These are phyloP conservation scores for Cercospora canescens DNA, from an alignment of 2,329 filamentous ascomycete species.

Conservation along the genomic window DNA sequence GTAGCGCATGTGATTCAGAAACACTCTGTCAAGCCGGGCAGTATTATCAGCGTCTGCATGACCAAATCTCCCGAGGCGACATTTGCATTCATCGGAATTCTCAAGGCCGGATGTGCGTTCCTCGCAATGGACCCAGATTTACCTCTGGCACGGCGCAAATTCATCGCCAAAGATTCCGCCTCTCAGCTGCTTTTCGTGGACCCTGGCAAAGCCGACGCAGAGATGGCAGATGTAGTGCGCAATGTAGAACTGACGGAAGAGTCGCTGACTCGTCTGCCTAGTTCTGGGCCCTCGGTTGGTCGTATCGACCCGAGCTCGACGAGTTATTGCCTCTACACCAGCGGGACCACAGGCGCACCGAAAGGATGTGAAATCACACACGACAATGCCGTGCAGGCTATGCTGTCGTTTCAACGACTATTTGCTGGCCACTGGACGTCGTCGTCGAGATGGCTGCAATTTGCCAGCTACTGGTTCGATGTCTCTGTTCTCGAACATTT, in stretches of 20 bases:
- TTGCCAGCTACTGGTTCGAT: constrained; percentile 92
- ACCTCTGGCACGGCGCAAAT: constrained; percentile 70
- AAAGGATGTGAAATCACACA: constrained; percentile 90
- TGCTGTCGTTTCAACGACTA: constrained; percentile 79
- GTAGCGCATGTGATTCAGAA: constrained; percentile 65
- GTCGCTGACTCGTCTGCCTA: constrained; percentile 20
- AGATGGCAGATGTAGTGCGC: constrained; percentile 13
- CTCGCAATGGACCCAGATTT: constrained; percentile 76
- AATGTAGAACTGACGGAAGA: constrained; percentile 21
- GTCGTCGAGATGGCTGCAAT: constrained; percentile 81
- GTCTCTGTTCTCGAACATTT: constrained; percentile 92
- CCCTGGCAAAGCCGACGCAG: constrained; percentile 11
- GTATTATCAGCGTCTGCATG: constrained; percentile 74
- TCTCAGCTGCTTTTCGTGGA: constrained; percentile 53
- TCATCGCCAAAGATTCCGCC: constrained; percentile 73
- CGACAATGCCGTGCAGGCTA: constrained; percentile 83
- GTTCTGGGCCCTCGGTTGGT: constrained; percentile 39
- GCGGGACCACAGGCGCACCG: constrained; percentile 80
- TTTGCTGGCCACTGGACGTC: constrained; percentile 74
- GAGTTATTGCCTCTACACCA: constrained; percentile 85
- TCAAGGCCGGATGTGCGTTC: constrained; percentile 81
- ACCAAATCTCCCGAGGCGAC: constrained; percentile 84
- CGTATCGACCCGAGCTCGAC: constrained; percentile 53
- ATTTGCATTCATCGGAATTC: constrained; percentile 75
- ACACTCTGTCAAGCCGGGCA: constrained; percentile 54